Evolutionary conservation across 805 yeast species (phyloP).

Genomic region (Yueomyces sp.): DNA sequence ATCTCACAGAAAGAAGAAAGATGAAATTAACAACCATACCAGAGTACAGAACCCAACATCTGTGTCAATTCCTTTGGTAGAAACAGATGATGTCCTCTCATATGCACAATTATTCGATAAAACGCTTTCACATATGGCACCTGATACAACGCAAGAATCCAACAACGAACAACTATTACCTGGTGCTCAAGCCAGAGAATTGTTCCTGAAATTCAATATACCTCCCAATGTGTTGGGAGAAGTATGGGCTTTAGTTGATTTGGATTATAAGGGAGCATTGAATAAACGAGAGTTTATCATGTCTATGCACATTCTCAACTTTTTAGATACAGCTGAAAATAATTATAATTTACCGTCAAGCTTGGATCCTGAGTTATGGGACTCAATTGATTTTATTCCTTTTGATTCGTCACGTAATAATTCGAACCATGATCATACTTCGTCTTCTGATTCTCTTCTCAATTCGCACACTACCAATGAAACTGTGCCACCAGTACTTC

Average conservation of each 20-base stretch:
- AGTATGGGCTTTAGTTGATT: slow-evolving; percentile 82
- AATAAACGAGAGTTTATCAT: slow-evolving; percentile 64
- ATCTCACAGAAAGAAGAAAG: not conserved
- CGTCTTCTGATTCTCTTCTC: not conserved
- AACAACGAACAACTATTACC: slow-evolving; percentile 22
- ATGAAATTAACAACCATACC: not conserved
- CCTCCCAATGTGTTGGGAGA: slow-evolving; percentile 66
- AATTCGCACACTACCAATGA: slow-evolving; percentile 1
- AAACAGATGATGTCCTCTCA: not conserved
- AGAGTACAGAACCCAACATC: not conserved
- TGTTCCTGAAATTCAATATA: slow-evolving; percentile 78
- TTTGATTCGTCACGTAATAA: too few species aligned
- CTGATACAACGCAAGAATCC: not conserved
- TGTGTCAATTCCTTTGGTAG: not conserved
- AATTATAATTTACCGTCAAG: slow-evolving; percentile 44
- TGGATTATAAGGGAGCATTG: slow-evolving; percentile 56
- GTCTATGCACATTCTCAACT: slow-evolving; percentile 89
- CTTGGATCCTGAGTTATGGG: slow-evolving; percentile 32
- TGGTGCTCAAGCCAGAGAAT: slow-evolving; percentile 69
- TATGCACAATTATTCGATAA: not conserved
- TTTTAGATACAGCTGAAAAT: slow-evolving; percentile 33
- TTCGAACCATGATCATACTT: not conserved
- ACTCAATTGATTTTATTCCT: slow-evolving; percentile 11
- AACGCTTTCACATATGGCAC: not conserved
- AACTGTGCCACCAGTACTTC: not conserved